Conservation (phyloP, 2,329 filamentous ascomycete genomes). For the Epicoccum nigrum region DNA sequence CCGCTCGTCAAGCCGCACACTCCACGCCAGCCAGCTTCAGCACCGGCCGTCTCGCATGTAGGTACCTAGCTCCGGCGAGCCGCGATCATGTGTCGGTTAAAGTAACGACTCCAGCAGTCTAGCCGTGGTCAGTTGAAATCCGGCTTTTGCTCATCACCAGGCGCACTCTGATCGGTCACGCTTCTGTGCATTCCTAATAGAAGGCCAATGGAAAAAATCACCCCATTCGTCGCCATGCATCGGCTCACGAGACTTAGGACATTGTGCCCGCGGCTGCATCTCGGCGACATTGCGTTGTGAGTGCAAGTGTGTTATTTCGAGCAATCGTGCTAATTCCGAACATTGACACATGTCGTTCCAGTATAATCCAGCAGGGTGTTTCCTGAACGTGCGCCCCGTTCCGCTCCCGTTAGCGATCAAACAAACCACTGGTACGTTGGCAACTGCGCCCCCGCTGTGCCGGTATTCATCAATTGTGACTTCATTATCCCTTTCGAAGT, state of each 20-base stretch:
- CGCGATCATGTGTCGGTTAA: conserved; percentile 26
- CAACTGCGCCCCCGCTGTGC: conserved; percentile 22
- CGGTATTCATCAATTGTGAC: conserved; percentile 17
- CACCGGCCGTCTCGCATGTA: conserved; percentile 1
- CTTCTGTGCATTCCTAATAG: conserved; percentile 39
- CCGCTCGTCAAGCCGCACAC: conserved; percentile 21
- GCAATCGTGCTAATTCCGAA: not conserved
- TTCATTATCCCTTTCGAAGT: conserved; percentile 13
- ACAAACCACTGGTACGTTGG: conserved; percentile 26
- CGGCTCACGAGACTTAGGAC: conserved; percentile 13
- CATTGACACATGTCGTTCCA: conserved; percentile 15
- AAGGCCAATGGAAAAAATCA: conserved; percentile 17
- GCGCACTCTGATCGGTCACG: conserved; percentile 24
- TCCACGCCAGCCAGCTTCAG: conserved; percentile 1
- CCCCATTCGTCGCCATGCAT: conserved; percentile 19
- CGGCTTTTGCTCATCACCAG: conserved; percentile 16
- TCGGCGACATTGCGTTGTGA: conserved; percentile 5
- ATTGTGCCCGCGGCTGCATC: conserved; percentile 25
- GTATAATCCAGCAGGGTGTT: conserved; percentile 24
- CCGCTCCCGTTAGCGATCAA: conserved; percentile 36
- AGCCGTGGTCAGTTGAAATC: conserved; percentile 17
- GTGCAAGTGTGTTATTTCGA: not conserved
- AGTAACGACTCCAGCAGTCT: conserved; percentile 19
- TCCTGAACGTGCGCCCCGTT: conserved; percentile 31
- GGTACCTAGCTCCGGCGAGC: conserved; percentile 5